phyloP scores from a whole-genome alignment of 768 basidiomycete species.

The Pleurotus sapidus region DNA sequence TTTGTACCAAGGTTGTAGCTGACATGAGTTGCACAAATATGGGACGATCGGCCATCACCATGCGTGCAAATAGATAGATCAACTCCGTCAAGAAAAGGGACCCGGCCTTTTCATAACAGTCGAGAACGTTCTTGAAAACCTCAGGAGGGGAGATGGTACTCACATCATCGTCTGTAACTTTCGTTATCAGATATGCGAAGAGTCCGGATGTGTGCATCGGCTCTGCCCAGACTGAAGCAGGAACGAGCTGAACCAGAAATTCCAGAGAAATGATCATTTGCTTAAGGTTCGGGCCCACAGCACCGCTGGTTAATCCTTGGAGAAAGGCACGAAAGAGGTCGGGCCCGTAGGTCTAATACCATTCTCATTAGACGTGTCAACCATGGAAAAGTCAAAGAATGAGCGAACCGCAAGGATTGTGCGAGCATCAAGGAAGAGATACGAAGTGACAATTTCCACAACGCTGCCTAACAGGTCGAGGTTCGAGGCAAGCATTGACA shows the following conservation, averaged over 20 bases:
- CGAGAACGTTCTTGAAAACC: too few species aligned
- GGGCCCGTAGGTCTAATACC: slow-evolving; percentile 45
- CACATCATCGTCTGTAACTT: slow-evolving; percentile 68
- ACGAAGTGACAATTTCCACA: slow-evolving; percentile 69
- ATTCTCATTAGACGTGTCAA: neutral
- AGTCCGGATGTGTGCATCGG: slow-evolving; percentile 72
- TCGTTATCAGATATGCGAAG: slow-evolving; percentile 59
- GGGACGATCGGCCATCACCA: slow-evolving; percentile 60
- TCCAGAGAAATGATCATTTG: slow-evolving; percentile 59
- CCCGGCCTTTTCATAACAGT: slow-evolving; percentile 25
- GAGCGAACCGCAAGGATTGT: slow-evolving; percentile 58
- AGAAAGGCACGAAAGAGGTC: slow-evolving; percentile 58
- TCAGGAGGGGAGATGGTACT: slow-evolving; percentile 2
- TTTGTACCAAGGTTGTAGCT: slow-evolving; percentile 49
- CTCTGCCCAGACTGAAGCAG: slow-evolving; percentile 67
- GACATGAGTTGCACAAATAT: slow-evolving; percentile 73
- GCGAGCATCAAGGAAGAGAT: slow-evolving; percentile 68
- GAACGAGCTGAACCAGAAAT: slow-evolving; percentile 61
- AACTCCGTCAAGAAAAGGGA: slow-evolving; percentile 60
- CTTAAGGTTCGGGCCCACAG: slow-evolving; percentile 51
- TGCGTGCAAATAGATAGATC: slow-evolving; percentile 72
- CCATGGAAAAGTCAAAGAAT: neutral
- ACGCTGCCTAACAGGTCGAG: slow-evolving; percentile 73
- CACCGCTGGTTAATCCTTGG: slow-evolving; percentile 45
- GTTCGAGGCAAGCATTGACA: slow-evolving; percentile 62